Percentiles rank a stretch among this genome's conserved stretches.
phyloP scores from a whole-genome alignment of 2,329 filamentous ascomycete genomes.

The Aspergillus sp. region DNA sequence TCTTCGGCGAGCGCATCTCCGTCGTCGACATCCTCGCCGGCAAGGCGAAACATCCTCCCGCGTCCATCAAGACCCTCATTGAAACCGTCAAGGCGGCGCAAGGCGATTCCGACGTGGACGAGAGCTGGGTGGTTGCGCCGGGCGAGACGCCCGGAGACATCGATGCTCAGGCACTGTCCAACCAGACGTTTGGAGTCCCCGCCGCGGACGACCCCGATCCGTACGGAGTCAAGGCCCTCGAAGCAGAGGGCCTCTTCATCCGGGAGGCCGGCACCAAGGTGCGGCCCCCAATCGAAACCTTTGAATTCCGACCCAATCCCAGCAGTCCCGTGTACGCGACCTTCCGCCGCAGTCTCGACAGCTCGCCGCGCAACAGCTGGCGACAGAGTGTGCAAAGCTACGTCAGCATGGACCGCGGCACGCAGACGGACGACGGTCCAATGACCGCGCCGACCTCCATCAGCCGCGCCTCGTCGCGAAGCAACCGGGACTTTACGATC shows the following conservation, averaged over 20 bases:
- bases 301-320: constrained; percentile 76
- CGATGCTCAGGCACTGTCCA: constrained; percentile 44
- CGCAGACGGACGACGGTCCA: constrained; percentile 62
- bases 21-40: constrained; percentile 64
- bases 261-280: constrained; percentile 79
- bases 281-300: constrained; percentile 73
- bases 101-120: constrained; percentile 74
- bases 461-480: constrained; percentile 35
- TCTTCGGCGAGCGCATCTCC: constrained; percentile 69
- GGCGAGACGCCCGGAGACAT: constrained; percentile 76
- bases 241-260: constrained; percentile 79
- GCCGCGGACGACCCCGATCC: constrained; percentile 82
- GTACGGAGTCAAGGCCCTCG: constrained; percentile 85
- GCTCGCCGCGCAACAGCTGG: constrained; percentile 62
- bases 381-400: constrained; percentile 67
- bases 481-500: constrained; percentile 23
- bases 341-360: constrained; percentile 69
- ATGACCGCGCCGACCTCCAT: constrained; percentile 30
- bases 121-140: constrained; percentile 62
- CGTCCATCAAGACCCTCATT: constrained; percentile 61
- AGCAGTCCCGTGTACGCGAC: constrained; percentile 66
- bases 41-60: constrained; percentile 57
- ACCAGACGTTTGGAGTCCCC: constrained; percentile 70
- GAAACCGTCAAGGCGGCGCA: constrained; percentile 88
- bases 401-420: constrained; percentile 59